phyloP scores from a whole-genome alignment of 2,329 filamentous ascomycete species.

The Leptographium flavum region DNA sequence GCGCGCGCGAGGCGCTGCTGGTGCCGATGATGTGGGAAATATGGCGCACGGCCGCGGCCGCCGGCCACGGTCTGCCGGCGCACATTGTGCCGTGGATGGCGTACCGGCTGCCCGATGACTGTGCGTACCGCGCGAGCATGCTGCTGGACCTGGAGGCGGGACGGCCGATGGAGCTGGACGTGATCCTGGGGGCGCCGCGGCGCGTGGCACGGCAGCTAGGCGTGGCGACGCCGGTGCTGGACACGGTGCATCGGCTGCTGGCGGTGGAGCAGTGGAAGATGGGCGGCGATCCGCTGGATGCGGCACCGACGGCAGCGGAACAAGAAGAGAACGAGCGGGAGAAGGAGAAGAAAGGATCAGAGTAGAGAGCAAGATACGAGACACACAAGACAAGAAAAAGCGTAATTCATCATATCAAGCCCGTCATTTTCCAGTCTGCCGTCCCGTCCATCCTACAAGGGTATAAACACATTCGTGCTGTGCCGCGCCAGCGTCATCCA shows the following conservation, averaged over 20 bases:
- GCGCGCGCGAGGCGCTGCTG: slow-evolving; percentile 13
- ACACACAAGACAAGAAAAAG: no score
- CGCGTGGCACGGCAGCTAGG: slow-evolving; percentile 10
- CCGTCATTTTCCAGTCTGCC: background rate
- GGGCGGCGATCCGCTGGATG: background rate
- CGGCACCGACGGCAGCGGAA: background rate
- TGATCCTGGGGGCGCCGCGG: slow-evolving; percentile 20
- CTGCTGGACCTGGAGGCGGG: slow-evolving; percentile 16
- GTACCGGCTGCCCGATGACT: slow-evolving; percentile 16
- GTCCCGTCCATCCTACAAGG: background rate
- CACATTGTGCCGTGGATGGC: slow-evolving; percentile 17
- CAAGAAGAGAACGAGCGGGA: background rate
- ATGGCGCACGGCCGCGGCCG: slow-evolving; percentile 17
- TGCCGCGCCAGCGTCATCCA: slow-evolving; percentile 9
- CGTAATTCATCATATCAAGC: background rate
- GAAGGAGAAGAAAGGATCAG: background rate
- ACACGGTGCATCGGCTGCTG: slow-evolving; percentile 7
- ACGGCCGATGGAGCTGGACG: slow-evolving; percentile 18
- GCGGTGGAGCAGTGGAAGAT: slow-evolving; percentile 10
- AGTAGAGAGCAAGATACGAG: no score
- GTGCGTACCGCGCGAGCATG: slow-evolving; percentile 18
- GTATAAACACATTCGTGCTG: slow-evolving; percentile 5
- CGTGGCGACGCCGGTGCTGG: slow-evolving; percentile 5
- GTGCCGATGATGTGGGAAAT: slow-evolving; percentile 21
- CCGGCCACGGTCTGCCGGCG: slow-evolving; percentile 14